Base-by-base conservation (phyloP, 2,329 filamentous ascomycete species). In the Chrysoporthe austroafricana region DNA sequence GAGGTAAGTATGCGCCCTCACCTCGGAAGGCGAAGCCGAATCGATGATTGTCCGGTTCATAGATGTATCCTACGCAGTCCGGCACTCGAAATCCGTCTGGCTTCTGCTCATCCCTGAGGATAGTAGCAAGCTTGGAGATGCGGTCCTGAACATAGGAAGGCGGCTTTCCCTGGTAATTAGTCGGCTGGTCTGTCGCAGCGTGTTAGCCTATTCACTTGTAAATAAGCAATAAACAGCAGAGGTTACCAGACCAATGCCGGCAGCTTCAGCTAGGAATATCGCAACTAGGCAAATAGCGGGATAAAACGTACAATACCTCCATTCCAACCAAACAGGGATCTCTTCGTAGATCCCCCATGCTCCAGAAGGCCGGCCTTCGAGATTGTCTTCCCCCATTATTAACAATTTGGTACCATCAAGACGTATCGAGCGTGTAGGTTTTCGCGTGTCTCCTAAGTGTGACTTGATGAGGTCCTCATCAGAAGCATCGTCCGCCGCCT, bases 271-370 rank as follows among this genome's bases (percentile, higher is more conserved):
- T n/a, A 61, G 21, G n/a, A 50, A 11, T 2, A 8, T 36, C 26
- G 11, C 11, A 11, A 13, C 9, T 16, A 13, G 39, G 9, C 34
- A n/a, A 14, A 39, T 36, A 8, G 34, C 14, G 46, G 44, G 57
- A 44, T 9, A 62, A 16, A 14, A 58, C 62, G 18, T 58, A 64
- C 62, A 67, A 42, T 67, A 67, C 43, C 57, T 63, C 65, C 65
- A 67, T 39, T 67, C 65, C 3, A 63, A 43, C 65, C 61, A 67
- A 1, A 67, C 61, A 4, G 65, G 65, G 16, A 26, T 52, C 1
- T 42, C 44, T 8, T 63, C 54, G 43, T 67, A 63, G 3, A 42
- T 52, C 3, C 65, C 65, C 48, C 52, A 59, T 16, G 60, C 42
- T 11, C 61, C 54, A 36, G 34, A 62, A 21, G 61, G 54, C 44